These are phyloP conservation scores for Tardiomyces depauwii DNA, from an alignment of 1,139 yeast species.

Conservation along the genomic window DNA sequence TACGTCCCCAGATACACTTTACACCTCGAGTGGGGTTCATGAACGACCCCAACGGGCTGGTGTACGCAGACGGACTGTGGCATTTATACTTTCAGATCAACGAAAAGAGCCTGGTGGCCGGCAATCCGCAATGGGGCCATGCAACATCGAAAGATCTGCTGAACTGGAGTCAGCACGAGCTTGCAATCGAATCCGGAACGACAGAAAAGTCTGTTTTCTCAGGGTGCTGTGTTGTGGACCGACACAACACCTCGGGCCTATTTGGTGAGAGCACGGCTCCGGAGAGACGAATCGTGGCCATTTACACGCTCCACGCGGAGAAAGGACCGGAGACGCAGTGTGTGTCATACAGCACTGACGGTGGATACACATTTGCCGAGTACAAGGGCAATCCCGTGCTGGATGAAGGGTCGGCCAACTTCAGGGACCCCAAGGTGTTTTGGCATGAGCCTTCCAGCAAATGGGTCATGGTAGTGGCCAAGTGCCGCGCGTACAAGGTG, in stretches of 20 bases:
- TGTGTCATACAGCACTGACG: conserved; percentile 27
- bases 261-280: conserved; percentile 20
- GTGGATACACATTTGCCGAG: conserved; percentile 26
- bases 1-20: conserved; percentile 11
- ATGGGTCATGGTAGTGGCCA: conserved; percentile 30
- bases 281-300: conserved; percentile 27
- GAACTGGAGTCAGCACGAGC: conserved; percentile 24
- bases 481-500: conserved; percentile 25
- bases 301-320: conserved; percentile 23
- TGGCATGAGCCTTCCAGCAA: conserved; percentile 25
- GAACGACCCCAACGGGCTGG: conserved; percentile 16
- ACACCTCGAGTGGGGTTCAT: conserved; percentile 11
- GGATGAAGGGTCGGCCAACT: conserved; percentile 22
- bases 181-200: conserved; percentile 21
- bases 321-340: conserved; percentile 21
- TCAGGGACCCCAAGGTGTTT: conserved; percentile 33
- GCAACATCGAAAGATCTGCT: conserved; percentile 26
- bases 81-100: conserved; percentile 29
- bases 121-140: conserved; percentile 29
- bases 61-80: conserved; percentile 10
- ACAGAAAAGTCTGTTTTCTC: conserved; percentile 25
- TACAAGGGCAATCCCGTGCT: conserved; percentile 27
- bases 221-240: conserved; percentile 28
- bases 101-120: conserved; percentile 23
- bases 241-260: conserved; percentile 28